These are phyloP conservation scores for Penicillium lividum DNA, from an alignment of 495 filamentous ascomycete genomes.

Conservation along the genomic window DNA sequence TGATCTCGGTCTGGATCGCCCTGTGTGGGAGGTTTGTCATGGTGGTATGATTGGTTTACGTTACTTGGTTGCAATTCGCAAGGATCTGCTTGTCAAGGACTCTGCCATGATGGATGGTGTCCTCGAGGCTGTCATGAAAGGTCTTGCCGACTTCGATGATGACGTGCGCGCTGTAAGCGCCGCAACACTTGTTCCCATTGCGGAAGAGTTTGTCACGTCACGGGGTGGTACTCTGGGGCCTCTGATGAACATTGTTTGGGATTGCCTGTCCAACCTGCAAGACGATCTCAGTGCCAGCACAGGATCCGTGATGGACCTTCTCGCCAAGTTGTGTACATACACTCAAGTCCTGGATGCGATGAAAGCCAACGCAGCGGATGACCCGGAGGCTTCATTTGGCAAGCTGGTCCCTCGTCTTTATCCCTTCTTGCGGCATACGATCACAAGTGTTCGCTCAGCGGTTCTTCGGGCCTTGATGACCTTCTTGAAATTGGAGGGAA, in stretches of 20 bases:
- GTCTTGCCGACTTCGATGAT: slow-evolving; percentile 85
- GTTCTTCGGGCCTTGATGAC: slow-evolving; percentile 91
- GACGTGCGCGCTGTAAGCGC: slow-evolving; percentile 97
- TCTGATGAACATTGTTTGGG: slow-evolving; percentile 95
- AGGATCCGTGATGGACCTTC: slow-evolving; percentile 94
- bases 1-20: slow-evolving; percentile 67
- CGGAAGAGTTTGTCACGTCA: slow-evolving; percentile 85
- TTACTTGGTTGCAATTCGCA: slow-evolving; percentile 92
- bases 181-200: slow-evolving; percentile 92
- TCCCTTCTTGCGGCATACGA: slow-evolving; percentile 94
- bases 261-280: slow-evolving; percentile 89
- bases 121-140: slow-evolving; percentile 89
- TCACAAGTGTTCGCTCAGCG: slow-evolving; percentile 89
- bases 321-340: slow-evolving; percentile 94
- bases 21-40: slow-evolving; percentile 92
- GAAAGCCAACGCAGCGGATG: slow-evolving; percentile 81
- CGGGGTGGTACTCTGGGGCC: slow-evolving; percentile 71
- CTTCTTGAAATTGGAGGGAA: slow-evolving; percentile 81
- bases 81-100: slow-evolving; percentile 83
- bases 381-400: slow-evolving; percentile 84
- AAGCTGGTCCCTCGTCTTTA: slow-evolving; percentile 91
- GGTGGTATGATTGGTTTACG: slow-evolving; percentile 95
- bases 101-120: slow-evolving; percentile 88
- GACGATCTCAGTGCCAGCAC: slow-evolving; percentile 97
- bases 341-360: slow-evolving; percentile 90